Base-by-base conservation (phyloP, 2,329 filamentous ascomycete genomes). In the Sporothrix inflata region DNA sequence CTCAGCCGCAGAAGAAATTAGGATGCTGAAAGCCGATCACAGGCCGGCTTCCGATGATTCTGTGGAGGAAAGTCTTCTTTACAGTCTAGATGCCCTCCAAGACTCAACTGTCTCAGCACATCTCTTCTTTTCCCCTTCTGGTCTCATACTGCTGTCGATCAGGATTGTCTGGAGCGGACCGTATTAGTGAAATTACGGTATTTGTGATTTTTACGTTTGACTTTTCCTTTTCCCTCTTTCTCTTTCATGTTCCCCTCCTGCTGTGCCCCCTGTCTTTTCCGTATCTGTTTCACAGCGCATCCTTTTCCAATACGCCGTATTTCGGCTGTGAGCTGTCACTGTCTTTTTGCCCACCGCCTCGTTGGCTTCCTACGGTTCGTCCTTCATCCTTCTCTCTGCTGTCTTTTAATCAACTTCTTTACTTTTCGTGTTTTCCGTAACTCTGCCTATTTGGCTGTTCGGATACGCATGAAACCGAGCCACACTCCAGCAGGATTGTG, bases 381-480 rank as follows among this genome's bases (percentile, higher is more conserved):
- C 38, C 49, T 53, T 8, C 49, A 53, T 27, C 49, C 49, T 51
- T 3, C 30, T 12, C 24, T 14, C 12, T 14, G 5, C 51, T 24
- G 42, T 27, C 24, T 30, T 47, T 45, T 45, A n/a, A 4, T 34
- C 30, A 3, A 34, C 30, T 19, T n/a, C 40, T 60, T 11, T 34
- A 12, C 4, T 9, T 60, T 51, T 12, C 60, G 38, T 42, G 24
- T 45, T 42, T 45, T 49, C 24, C 16, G 42, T 19, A 34, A 19
- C 42, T 66, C 16, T 30, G 34, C 42, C 14, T 34, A 47, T 49
- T 34, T 66, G 63, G 14, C 42, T 21, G 8, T 49, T 49, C 63
- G 42, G 63, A 49, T 21, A 66, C 61, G 61, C 63, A 49, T 45
- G 27, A 49, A 66, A 66, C 42, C 63, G 63, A 66, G 63, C 63